Percentiles rank a stretch among this genome's conserved stretches.
phyloP scores from a whole-genome alignment of 2,329 filamentous ascomycete genomes.

The Fusarium penzigii region DNA sequence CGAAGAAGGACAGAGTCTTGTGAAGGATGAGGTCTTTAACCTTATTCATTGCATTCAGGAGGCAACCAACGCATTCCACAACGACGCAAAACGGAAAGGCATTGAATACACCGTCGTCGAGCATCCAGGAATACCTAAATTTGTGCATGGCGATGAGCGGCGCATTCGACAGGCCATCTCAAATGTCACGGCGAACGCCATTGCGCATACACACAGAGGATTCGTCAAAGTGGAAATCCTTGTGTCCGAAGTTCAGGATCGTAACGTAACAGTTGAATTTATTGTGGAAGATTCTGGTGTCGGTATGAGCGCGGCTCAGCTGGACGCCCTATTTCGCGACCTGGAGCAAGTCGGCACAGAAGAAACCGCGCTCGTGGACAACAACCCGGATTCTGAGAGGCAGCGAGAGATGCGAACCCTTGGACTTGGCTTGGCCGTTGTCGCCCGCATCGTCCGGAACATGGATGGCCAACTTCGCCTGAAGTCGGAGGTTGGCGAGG shows the following conservation, averaged over 20 bases:
- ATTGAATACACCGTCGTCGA: slow-evolving; percentile 69
- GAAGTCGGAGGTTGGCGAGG: slow-evolving; percentile 80
- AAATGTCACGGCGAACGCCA: slow-evolving; percentile 82
- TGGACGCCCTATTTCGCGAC: slow-evolving; percentile 60
- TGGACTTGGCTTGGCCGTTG: slow-evolving; percentile 82
- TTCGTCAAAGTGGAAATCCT: slow-evolving; percentile 71
- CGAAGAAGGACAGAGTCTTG: slow-evolving; percentile 75
- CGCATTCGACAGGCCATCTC: slow-evolving; percentile 80
- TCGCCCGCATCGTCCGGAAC: slow-evolving; percentile 83
- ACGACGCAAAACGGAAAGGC: slow-evolving; percentile 74
- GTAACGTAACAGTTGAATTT: slow-evolving; percentile 69
- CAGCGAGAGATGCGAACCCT: slow-evolving; percentile 50
- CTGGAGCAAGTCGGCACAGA: slow-evolving; percentile 59
- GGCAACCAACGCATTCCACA: slow-evolving; percentile 71
- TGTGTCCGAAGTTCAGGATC: slow-evolving; percentile 53
- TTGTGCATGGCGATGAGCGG: slow-evolving; percentile 77
- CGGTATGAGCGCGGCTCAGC: slow-evolving; percentile 66
- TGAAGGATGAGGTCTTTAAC: slow-evolving; percentile 81
- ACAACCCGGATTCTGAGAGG: slow-evolving; percentile 29
- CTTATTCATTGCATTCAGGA: slow-evolving; percentile 71
- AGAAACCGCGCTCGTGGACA: slow-evolving; percentile 29
- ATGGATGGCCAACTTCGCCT: slow-evolving; percentile 87
- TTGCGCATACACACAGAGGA: slow-evolving; percentile 73
- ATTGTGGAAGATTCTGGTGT: slow-evolving; percentile 73
- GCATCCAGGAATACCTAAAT: slow-evolving; percentile 67